Evolutionary conservation across 306 rosid species (phyloP), one percentile per base, ranked within the genome.

Genomic region (Argentina anserina): DNA sequence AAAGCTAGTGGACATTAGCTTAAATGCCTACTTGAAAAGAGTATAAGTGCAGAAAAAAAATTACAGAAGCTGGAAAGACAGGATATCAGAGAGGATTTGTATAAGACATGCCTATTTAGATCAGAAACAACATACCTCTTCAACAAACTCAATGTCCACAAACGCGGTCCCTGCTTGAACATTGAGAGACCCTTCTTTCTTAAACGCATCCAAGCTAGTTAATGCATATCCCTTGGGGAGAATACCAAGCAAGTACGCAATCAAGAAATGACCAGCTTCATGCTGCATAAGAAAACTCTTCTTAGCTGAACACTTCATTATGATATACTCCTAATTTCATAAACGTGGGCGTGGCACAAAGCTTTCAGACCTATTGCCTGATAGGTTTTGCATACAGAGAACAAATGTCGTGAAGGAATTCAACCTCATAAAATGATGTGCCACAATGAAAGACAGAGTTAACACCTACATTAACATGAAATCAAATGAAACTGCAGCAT

Each of bases 141-240:
- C 91, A 9, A 86, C 78, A 70, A 91, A 94, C 75, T 94, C 98
- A 61, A 88, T 80, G 86, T 91, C 98, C 70, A 94, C 98, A 72
- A 91, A 94, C 9, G 92, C 82, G 1, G 96, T 89, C 79, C 98
- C 97, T 43, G 98, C 98, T 88, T 94, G 97, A 88, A 94, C 85
- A 83, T 91, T 94, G 76, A 94, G 91, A 77, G 97, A 91, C 50
- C 98, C 98, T 75, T 88, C 95, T 85, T 82, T 90, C 82, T 81
- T 72, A 65, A 91, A 75, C 70, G 92, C 97, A 80, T 94, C 98
- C 82, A 91, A 77, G 79, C 96, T 91, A 50, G 96, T 78, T 59
- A 89, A 66, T 5, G 92, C 78, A 74, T 89, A 94, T 55, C 95
- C 85, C 84, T 86, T 89, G 1, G 98, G 97, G 78, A 94, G 92